Percentiles rank a stretch among this genome's conserved stretches.
phyloP scores from a whole-genome alignment of 306 rosid genomes.

The Sophora flavescens region DNA sequence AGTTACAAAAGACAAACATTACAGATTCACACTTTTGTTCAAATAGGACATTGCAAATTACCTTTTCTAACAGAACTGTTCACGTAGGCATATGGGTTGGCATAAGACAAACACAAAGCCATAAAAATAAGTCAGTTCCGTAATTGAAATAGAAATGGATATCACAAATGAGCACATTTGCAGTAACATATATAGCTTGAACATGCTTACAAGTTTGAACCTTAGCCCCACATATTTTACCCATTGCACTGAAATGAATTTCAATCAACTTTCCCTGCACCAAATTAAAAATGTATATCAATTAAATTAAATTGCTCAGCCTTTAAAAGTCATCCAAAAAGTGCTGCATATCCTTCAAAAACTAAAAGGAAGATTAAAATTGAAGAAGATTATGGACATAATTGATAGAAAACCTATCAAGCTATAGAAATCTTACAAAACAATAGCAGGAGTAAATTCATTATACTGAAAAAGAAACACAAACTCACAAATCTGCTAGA shows the following conservation, averaged over 20 bases:
- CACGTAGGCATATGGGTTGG: slow-evolving; percentile 43
- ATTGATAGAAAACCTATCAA: slow-evolving; percentile 30
- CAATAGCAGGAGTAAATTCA: slow-evolving; percentile 27
- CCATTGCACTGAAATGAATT: slow-evolving; percentile 71
- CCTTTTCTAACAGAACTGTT: slow-evolving; percentile 89
- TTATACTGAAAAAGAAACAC: slow-evolving; percentile 35
- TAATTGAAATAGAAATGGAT: slow-evolving; percentile 43
- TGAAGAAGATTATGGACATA: slow-evolving; percentile 26
- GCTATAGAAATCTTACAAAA: slow-evolving; percentile 23
- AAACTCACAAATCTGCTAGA: slow-evolving; percentile 94
- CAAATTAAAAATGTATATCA: slow-evolving; percentile 46
- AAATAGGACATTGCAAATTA: slow-evolving; percentile 52
- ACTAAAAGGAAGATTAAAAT: neutral
- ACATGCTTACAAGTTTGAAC: slow-evolving; percentile 83
- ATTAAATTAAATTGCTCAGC: slow-evolving; percentile 43
- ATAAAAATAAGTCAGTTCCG: slow-evolving; percentile 57
- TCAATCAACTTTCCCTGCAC: slow-evolving; percentile 91
- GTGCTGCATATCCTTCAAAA: slow-evolving; percentile 41
- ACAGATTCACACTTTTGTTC: slow-evolving; percentile 37
- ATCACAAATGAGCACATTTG: slow-evolving; percentile 32
- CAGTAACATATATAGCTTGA: slow-evolving; percentile 38
- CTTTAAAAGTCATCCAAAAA: slow-evolving; percentile 26
- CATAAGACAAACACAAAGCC: slow-evolving; percentile 48
- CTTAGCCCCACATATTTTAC: slow-evolving; percentile 80
- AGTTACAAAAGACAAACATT: slow-evolving; percentile 36